These are phyloP conservation scores for Suillus plorans DNA, from an alignment of 768 basidiomycete genomes.

Conservation along the genomic window DNA sequence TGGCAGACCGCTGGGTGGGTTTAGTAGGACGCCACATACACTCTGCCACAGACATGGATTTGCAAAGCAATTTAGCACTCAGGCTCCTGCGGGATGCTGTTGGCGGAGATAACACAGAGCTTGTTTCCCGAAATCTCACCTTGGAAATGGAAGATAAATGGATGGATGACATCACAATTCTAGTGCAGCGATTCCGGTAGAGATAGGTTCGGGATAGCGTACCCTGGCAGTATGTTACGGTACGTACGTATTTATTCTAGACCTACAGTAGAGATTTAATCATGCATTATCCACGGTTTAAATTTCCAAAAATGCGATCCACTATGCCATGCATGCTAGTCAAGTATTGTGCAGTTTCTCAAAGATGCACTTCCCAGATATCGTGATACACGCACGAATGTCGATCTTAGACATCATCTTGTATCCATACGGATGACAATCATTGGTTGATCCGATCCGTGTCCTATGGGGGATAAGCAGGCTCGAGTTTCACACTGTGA, in stretches of 20 bases:
- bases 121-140: slow-evolving; percentile 44
- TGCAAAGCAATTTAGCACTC: slow-evolving; percentile 37
- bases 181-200: slow-evolving; percentile 38
- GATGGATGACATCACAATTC: slow-evolving; percentile 50
- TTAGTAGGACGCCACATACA: slow-evolving; percentile 30
- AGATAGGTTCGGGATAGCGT: background rate
- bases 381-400: background rate
- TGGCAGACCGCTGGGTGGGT: slow-evolving; percentile 36
- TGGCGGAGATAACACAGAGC: slow-evolving; percentile 40
- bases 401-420: background rate
- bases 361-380: background rate
- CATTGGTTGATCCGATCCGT: slow-evolving; percentile 10
- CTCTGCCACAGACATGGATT: slow-evolving; percentile 14
- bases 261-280: background rate
- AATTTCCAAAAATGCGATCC: background rate
- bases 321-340: slow-evolving; percentile 1
- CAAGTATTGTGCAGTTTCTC: background rate
- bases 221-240: slow-evolving; percentile 5
- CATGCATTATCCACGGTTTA: slow-evolving; percentile 1
- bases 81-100: slow-evolving; percentile 41
- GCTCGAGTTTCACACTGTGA: slow-evolving; percentile 22
- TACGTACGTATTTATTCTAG: slow-evolving; percentile 14
- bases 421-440: background rate
- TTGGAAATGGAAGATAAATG: slow-evolving; percentile 51
- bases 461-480: slow-evolving; percentile 15